Percentiles rank a stretch among this genome's conserved stretches.
Evolutionary conservation across 441 rosid species (phyloP).

Genomic region (Aleurites moluccanus): DNA sequence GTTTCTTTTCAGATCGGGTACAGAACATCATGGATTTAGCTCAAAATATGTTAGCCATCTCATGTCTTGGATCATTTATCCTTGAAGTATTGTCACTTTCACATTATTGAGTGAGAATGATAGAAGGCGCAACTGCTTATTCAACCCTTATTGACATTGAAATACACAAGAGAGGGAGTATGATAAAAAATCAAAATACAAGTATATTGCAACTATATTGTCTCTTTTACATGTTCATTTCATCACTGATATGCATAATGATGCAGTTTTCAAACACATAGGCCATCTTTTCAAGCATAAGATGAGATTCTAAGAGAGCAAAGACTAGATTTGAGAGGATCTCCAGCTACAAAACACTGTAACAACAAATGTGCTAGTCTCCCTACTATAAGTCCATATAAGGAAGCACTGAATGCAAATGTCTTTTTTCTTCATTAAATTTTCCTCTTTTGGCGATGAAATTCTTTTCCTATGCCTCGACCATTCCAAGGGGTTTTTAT

Average conservation of each 20-base stretch:
- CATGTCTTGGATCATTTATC: neutral
- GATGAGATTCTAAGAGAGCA: neutral
- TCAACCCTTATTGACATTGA: neutral
- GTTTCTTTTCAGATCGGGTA: neutral
- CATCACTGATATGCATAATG: neutral
- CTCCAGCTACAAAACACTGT: neutral
- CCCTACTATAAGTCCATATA: neutral
- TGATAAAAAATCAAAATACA: neutral
- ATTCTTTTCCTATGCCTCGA: neutral
- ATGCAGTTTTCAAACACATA: neutral
- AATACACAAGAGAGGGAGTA: neutral
- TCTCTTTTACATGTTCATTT: neutral
- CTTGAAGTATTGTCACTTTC: neutral
- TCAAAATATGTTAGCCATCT: neutral
- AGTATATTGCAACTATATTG: neutral
- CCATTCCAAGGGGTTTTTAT: neutral
- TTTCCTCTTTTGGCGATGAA: neutral
- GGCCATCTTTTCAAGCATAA: neutral
- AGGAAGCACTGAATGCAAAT: neutral
- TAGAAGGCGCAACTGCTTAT: neutral
- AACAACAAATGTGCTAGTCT: neutral
- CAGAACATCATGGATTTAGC: conserved; percentile 8
- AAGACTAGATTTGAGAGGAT: neutral
- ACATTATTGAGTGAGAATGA: neutral
- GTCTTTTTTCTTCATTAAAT: neutral